Conservation (phyloP, 2,329 filamentous ascomycete species). For the Bipolaris bicolor region DNA sequence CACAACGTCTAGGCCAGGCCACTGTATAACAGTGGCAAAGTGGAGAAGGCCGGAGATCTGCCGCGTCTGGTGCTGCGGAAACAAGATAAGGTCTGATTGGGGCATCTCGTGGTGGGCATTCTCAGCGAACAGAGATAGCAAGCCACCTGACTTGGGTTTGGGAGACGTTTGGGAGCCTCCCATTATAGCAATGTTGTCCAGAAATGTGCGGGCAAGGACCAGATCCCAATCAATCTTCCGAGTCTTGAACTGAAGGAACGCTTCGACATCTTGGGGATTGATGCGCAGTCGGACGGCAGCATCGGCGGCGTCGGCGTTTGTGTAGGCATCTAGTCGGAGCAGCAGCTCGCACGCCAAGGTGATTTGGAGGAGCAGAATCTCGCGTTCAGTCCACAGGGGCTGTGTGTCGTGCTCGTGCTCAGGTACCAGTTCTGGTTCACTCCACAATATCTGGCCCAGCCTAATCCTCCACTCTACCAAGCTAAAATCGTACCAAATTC, state of each 20-base stretch:
- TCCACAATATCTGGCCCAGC: slow-evolving; percentile 75
- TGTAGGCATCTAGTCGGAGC: slow-evolving; percentile 59
- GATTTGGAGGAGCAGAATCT: slow-evolving; percentile 62
- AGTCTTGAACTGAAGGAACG: slow-evolving; percentile 56
- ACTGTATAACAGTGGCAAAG: slow-evolving; percentile 58
- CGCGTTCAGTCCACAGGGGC: slow-evolving; percentile 52
- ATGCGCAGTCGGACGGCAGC: slow-evolving; percentile 51
- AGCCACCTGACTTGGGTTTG: slow-evolving; percentile 32
- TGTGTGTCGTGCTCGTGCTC: slow-evolving; percentile 25
- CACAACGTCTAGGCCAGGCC: slow-evolving; percentile 54
- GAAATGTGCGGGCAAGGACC: slow-evolving; percentile 58
- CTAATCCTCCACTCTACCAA: slow-evolving; percentile 76
- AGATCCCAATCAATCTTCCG: slow-evolving; percentile 64
- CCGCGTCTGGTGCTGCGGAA: slow-evolving; percentile 43
- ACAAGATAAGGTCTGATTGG: slow-evolving; percentile 37
- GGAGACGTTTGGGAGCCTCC: slow-evolving; percentile 27
- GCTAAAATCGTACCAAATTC: slow-evolving; percentile 77
- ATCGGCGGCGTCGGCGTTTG: slow-evolving; percentile 34
- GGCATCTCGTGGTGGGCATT: slow-evolving; percentile 26
- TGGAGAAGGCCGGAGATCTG: slow-evolving; percentile 59
- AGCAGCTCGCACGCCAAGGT: slow-evolving; percentile 61
- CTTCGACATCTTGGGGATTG: slow-evolving; percentile 52
- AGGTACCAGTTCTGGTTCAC: slow-evolving; percentile 37
- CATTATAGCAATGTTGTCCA: slow-evolving; percentile 57
- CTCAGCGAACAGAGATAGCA: slow-evolving; percentile 38